These are phyloP conservation scores for Fusarium transvaalense DNA, from an alignment of 2,329 filamentous ascomycete species.

Conservation along the genomic window DNA sequence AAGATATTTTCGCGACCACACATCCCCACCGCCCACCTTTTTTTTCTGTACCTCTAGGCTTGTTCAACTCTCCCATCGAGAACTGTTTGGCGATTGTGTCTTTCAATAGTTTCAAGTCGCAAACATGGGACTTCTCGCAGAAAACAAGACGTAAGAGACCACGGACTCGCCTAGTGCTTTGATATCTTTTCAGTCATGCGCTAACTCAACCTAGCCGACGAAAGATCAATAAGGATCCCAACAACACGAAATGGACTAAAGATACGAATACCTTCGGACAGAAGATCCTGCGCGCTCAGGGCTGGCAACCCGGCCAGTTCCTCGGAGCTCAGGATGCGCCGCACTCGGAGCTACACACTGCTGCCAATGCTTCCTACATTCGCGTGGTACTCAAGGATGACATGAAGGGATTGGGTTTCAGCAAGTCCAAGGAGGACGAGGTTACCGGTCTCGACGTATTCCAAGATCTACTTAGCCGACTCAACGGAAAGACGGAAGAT, in stretches of 20 bases:
- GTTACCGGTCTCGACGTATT: constrained; percentile 90
- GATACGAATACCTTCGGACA: constrained; percentile 88
- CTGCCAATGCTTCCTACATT: constrained; percentile 87
- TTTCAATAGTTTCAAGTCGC: constrained; percentile 23
- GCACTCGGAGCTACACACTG: constrained; percentile 81
- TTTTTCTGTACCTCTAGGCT: constrained; percentile 41
- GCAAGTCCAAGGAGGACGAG: constrained; percentile 78
- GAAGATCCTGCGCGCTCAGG: constrained; percentile 86
- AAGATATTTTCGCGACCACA: constrained; percentile 43
- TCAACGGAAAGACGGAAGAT: constrained; percentile 89
- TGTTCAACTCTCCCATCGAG: constrained; percentile 26
- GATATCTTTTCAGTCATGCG: not conserved
- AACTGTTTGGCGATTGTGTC: constrained; percentile 18
- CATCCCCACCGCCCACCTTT: constrained; percentile 50
- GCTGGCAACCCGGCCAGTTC: constrained; percentile 88
- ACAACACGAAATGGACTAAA: constrained; percentile 93
- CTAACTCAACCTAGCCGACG: constrained; percentile 52
- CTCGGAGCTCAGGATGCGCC: constrained; percentile 82
- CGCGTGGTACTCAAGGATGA: constrained; percentile 90
- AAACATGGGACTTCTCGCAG: constrained; percentile 55
- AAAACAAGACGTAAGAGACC: constrained; percentile 51
- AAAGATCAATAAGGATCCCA: constrained; percentile 91
- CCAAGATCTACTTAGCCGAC: constrained; percentile 83
- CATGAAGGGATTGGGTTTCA: constrained; percentile 88
- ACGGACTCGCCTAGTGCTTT: not conserved